Evolutionary conservation across 2,329 filamentous ascomycete species (phyloP), one percentile per base, ranked within the genome.

Genomic region (Drechslerella dactyloides): DNA sequence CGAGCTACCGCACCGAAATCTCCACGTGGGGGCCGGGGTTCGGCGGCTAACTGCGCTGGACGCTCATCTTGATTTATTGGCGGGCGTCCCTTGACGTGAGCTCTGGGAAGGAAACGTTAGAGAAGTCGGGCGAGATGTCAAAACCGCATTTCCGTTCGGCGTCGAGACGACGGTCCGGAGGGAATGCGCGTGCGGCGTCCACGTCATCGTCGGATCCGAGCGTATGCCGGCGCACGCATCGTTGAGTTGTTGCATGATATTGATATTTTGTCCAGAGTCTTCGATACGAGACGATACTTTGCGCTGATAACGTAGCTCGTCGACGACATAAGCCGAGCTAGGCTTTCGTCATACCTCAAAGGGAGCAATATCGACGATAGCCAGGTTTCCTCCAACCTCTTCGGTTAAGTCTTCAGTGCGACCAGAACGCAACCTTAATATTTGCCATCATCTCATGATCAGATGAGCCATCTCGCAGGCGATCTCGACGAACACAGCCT

Each of bases 21-120:
- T 60, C 54, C 55, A 63, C 54, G 66, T 72, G 66, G 68, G 51
- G 33, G 40, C 30, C 48, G 17, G 44, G 68, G 68, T 51, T 58
- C 54, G 54, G 68, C 60, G 68, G 54, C 44, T 72, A 65, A 33
- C 58, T 30, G 50, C 54, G 50, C 24, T 24, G 52, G 37, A 51
- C 52, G 19, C 54, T 58, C 60, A n/a, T n/a, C n/a, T n/a, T n/a
- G n/a, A n/a, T n/a, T n/a, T n/a, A n/a, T n/a, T n/a, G n/a, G n/a
- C n/a, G n/a, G n/a, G n/a, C n/a, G 55, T 55, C 15, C 52, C 35
- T 59, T n/a, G 56, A 30, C 52, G 30, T n/a, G 30, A 23, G 23
- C 10, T 48, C 21, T 17, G 13, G 24, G 21, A 17, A 40, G 17
- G 17, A 10, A 24, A 23, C 15, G 51, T 42, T 33, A 5, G 27